Percentiles rank a stretch among this genome's conserved stretches.
Evolutionary conservation across 106 monocot species (phyloP).

Genomic region (Cymbidium sinense): DNA sequence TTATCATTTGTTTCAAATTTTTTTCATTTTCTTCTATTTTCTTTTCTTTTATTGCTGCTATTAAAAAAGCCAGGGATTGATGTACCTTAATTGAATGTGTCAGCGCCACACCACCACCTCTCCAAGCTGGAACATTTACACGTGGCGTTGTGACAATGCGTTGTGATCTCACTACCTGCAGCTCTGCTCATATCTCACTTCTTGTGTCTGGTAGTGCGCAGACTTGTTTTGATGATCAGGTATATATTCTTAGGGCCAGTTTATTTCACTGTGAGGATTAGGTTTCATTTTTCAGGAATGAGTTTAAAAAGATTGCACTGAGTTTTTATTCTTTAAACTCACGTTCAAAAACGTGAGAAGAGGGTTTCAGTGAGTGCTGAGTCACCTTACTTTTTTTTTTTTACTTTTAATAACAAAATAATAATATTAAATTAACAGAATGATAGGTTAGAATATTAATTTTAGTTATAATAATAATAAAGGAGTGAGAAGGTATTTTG

Average conservation of each 20-base stretch:
- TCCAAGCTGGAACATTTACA: slow-evolving; percentile 71
- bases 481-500: not conserved
- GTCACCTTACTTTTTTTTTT: not conserved
- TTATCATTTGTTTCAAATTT: not conserved
- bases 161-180: slow-evolving; percentile 83
- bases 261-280: not conserved
- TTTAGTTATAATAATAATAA: not conserved
- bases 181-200: slow-evolving; percentile 79
- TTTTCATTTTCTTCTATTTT: not conserved
- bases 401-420: not conserved
- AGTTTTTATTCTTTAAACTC: not conserved
- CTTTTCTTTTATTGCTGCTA: not conserved
- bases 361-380: not conserved
- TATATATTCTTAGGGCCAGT: slow-evolving; percentile 3
- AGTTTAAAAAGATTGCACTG: not conserved
- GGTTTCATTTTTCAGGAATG: not conserved
- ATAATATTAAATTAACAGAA: not conserved
- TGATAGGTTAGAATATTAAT: not conserved
- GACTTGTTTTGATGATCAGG: slow-evolving; percentile 93
- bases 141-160: slow-evolving; percentile 97
- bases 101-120: slow-evolving; percentile 86
- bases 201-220: slow-evolving; percentile 86
- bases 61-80: not conserved
- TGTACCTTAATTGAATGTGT: not conserved
- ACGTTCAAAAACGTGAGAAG: not conserved